A percentile compares a stretch with the other conserved stretches of the same genome.
These are phyloP conservation scores for Calendula officinalis DNA, from an alignment of 129 eudicot species.

Conservation along the genomic window DNA sequence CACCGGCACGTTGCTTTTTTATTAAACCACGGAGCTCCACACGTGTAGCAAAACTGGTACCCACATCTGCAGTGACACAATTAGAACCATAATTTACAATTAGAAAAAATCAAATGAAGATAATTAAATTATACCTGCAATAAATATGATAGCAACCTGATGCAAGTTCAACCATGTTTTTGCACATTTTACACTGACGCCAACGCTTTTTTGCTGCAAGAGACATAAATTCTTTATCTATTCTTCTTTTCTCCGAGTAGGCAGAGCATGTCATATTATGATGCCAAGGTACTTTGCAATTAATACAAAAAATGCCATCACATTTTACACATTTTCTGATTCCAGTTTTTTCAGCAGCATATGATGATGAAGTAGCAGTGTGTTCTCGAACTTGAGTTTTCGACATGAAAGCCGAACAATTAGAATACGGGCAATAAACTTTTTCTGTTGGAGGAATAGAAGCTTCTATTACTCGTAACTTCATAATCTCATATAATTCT, in stretches of 20 bases:
- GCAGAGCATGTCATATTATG: conserved; percentile 35
- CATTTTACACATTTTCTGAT: conserved; percentile 48
- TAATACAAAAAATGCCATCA: conserved; percentile 48
- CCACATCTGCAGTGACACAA: conserved; percentile 54
- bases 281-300: conserved; percentile 80
- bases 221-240: conserved; percentile 13
- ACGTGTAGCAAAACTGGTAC: conserved; percentile 63
- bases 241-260: conserved; percentile 4
- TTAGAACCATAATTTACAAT: conserved; percentile 5
- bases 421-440: conserved; percentile 65
- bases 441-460: conserved; percentile 52
- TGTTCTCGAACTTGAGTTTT: conserved; percentile 39
- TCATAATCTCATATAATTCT: conserved; percentile 53
- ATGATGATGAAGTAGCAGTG: conserved; percentile 14
- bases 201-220: conserved; percentile 47
- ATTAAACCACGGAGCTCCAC: conserved; percentile 73
- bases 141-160: conserved; percentile 61
- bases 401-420: conserved; percentile 66
- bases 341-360: conserved; percentile 13
- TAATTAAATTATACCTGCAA: conserved; percentile 52
- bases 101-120: neutral
- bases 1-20: conserved; percentile 61
- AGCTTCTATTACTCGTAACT: conserved; percentile 58
- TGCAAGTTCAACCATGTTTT: conserved; percentile 54
- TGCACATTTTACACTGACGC: conserved; percentile 61